Evolutionary conservation across 768 basidiomycete species (phyloP).

Genomic region (Phaeotremella skinneri): DNA sequence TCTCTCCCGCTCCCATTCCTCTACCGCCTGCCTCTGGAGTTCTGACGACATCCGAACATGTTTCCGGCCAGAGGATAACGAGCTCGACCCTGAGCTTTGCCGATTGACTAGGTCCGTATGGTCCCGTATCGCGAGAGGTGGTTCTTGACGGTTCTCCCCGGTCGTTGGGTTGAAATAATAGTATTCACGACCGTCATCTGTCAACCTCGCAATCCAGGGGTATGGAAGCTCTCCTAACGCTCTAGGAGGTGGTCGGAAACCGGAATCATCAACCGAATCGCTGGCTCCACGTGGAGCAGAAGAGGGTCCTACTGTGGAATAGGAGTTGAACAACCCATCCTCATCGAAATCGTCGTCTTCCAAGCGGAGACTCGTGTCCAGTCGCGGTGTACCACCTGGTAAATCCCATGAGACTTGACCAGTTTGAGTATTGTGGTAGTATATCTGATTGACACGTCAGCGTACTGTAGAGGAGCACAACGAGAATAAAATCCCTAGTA

Average conservation of each 20-base stretch:
- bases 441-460: conserved; percentile 63
- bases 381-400: conserved; percentile 54
- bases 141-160: conserved; percentile 55
- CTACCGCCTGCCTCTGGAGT: conserved; percentile 21
- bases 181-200: conserved; percentile 77
- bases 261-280: conserved; percentile 15
- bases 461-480: neutral
- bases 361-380: conserved; percentile 17
- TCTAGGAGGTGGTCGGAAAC: conserved; percentile 25
- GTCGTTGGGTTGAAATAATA: conserved; percentile 73
- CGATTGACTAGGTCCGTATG: conserved; percentile 16
- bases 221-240: conserved; percentile 47
- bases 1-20: conserved; percentile 22
- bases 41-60: conserved; percentile 23
- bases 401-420: conserved; percentile 68
- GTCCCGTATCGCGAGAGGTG: conserved; percentile 19
- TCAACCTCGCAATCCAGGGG: conserved; percentile 76
- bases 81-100: conserved; percentile 12
- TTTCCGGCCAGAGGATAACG: conserved; percentile 4
- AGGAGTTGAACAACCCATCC: conserved; percentile 18
- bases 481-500: neutral
- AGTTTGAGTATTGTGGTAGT: conserved; percentile 77
- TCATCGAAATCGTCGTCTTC: conserved; percentile 18
- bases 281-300: conserved; percentile 54
- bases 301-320: conserved; percentile 8